Percentiles rank a stretch among this genome's conserved stretches.
Evolutionary conservation across 1,284 basidiomycete genomes (phyloP).

Genomic region (Moniliophthora roreri): DNA sequence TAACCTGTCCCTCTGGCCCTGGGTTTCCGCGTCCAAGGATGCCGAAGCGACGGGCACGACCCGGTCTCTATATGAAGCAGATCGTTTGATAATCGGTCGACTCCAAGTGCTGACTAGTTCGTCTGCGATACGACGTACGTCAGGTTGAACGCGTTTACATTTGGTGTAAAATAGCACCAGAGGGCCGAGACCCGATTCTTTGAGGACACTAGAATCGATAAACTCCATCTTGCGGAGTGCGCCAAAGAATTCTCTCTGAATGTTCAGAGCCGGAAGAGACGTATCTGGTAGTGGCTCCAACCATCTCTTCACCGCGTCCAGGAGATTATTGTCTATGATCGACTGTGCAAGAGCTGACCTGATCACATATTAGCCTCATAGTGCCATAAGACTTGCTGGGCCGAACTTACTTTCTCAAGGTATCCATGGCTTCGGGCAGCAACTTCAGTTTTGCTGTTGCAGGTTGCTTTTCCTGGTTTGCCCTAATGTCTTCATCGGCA

Average conservation of each 20-base stretch:
- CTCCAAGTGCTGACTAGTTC: constrained; percentile 89
- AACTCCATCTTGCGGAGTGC: constrained; percentile 86
- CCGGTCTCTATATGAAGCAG: constrained; percentile 80
- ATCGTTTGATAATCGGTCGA: constrained; percentile 92
- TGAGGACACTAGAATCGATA: constrained; percentile 89
- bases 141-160: constrained; percentile 83
- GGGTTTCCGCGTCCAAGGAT: constrained; percentile 10
- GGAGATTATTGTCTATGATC: constrained; percentile 93
- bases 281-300: constrained; percentile 93
- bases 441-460: constrained; percentile 86
- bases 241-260: constrained; percentile 91
- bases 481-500: constrained; percentile 81
- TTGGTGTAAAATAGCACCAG: constrained; percentile 96
- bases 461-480: constrained; percentile 82
- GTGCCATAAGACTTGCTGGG: constrained; percentile 1
- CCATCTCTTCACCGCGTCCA: constrained; percentile 91
- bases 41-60: constrained; percentile 53
- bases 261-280: constrained; percentile 93
- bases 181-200: constrained; percentile 90
- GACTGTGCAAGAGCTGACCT: constrained; percentile 87
- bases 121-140: constrained; percentile 80
- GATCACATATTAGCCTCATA: constrained; percentile 12
- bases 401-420: constrained; percentile 83
- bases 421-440: constrained; percentile 88
- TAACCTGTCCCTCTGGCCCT: constrained; percentile 48